Conservation (phyloP, 1,284 basidiomycete genomes). For the Exobasidium cylindrosporum region DNA sequence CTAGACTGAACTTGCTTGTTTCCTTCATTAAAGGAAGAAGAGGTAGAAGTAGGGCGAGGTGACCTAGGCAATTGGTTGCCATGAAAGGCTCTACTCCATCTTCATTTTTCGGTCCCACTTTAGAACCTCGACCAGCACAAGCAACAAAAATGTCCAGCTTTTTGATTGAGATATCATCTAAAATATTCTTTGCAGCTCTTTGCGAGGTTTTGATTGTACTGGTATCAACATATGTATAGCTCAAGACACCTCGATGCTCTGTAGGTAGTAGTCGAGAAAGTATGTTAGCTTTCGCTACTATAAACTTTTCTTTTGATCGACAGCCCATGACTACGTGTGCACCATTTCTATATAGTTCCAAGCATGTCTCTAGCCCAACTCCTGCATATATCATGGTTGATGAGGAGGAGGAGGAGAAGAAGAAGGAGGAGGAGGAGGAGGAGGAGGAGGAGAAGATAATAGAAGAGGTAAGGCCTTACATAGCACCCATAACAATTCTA, state of each 20-base stretch:
- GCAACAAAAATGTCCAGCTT: constrained; percentile 4
- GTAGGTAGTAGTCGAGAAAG: neutral
- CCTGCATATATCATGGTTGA: too few species aligned
- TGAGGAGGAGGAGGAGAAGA: too few species aligned
- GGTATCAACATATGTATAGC: neutral
- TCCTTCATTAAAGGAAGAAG: constrained; percentile 1
- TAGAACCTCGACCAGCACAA: constrained; percentile 3
- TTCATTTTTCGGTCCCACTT: neutral
- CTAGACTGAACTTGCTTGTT: neutral
- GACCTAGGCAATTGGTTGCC: constrained; percentile 6
- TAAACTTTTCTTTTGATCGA: constrained; percentile 10
- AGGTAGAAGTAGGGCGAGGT: neutral
- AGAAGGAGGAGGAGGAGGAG: too few species aligned
- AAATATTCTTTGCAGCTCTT: neutral
- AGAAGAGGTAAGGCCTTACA: too few species aligned
- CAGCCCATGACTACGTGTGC: constrained; percentile 7
- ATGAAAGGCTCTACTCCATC: constrained; percentile 8
- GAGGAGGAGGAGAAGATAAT: too few species aligned
- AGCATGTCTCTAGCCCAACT: constrained; percentile 2
- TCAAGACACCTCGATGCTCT: neutral
- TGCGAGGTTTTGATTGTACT: neutral
- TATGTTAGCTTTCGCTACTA: neutral
- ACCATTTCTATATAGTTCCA: neutral
- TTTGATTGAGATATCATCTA: neutral
- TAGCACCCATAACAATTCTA: neutral